Evolutionary conservation across 305 asterid species (phyloP).

Genomic region (Fraxinus platypoda): DNA sequence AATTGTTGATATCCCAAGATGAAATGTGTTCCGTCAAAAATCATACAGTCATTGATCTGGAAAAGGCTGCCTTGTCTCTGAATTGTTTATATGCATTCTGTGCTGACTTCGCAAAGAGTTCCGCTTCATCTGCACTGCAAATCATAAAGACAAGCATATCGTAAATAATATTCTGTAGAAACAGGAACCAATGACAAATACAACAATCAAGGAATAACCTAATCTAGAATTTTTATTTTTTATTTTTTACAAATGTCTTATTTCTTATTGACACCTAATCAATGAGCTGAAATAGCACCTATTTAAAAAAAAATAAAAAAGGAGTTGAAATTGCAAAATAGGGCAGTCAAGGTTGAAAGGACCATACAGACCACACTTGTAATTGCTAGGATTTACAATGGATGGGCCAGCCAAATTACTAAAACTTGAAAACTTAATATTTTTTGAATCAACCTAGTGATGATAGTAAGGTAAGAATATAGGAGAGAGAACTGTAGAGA

Average conservation of each 20-base stretch:
- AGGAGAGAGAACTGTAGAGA: background rate
- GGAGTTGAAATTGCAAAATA: background rate
- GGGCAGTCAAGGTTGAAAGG: background rate
- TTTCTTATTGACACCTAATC: background rate
- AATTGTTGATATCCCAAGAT: background rate
- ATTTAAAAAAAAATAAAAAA: no score
- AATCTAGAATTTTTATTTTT: background rate
- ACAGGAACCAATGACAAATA: background rate
- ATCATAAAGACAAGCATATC: slow-evolving; percentile 10
- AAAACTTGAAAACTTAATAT: background rate
- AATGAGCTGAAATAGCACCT: background rate
- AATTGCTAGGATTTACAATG: background rate
- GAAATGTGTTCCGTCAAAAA: slow-evolving; percentile 26
- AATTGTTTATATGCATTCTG: slow-evolving; percentile 69
- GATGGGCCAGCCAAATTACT: background rate
- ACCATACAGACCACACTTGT: background rate
- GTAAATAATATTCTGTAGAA: background rate
- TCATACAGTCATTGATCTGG: slow-evolving; percentile 87
- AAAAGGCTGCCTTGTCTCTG: slow-evolving; percentile 85
- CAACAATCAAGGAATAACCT: background rate
- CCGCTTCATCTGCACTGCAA: slow-evolving; percentile 80
- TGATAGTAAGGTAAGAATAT: background rate
- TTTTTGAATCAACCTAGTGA: background rate
- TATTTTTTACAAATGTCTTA: background rate
- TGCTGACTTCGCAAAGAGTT: slow-evolving; percentile 83